Percentiles rank a stretch among this genome's conserved stretches.
Conservation (phyloP, 768 basidiomycete species). For the Kondoa malvinella region DNA sequence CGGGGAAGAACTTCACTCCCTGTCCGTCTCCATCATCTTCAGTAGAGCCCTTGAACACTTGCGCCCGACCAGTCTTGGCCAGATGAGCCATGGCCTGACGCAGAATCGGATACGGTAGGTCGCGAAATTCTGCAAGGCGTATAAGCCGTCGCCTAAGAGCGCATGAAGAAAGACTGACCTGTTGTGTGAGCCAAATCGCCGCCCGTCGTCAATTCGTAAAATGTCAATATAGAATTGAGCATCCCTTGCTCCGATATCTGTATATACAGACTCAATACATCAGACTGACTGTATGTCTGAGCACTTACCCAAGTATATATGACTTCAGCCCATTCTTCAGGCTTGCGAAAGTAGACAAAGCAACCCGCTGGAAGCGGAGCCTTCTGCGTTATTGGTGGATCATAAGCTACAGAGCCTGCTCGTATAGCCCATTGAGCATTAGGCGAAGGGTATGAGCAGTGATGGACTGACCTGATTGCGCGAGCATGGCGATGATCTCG, state of each 20-base stretch:
- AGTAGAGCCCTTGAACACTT: slow-evolving; percentile 33
- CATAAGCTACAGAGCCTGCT: slow-evolving; percentile 12
- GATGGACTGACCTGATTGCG: neutral
- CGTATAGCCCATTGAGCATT: neutral
- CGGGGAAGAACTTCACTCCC: slow-evolving; percentile 27
- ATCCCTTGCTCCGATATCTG: slow-evolving; percentile 34
- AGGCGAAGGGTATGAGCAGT: neutral
- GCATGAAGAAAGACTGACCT: neutral
- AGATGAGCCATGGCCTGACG: slow-evolving; percentile 32
- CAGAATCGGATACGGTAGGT: slow-evolving; percentile 31
- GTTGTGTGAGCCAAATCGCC: slow-evolving; percentile 19
- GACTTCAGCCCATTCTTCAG: slow-evolving; percentile 34
- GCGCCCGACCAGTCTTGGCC: slow-evolving; percentile 33
- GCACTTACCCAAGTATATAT: slow-evolving; percentile 34
- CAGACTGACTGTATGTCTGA: neutral
- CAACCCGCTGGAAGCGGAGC: slow-evolving; percentile 16
- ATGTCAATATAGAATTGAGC: slow-evolving; percentile 33
- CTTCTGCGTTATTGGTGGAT: slow-evolving; percentile 19
- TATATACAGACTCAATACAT: too few species aligned
- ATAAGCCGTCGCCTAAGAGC: neutral
- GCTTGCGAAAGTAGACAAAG: slow-evolving; percentile 33
- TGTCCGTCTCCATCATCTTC: slow-evolving; percentile 28
- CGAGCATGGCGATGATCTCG: neutral
- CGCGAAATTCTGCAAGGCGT: slow-evolving; percentile 31
- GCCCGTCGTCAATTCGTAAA: slow-evolving; percentile 34